Evolutionary conservation across 2,329 filamentous ascomycete species (phyloP).

Genomic region (Claviceps monticola): DNA sequence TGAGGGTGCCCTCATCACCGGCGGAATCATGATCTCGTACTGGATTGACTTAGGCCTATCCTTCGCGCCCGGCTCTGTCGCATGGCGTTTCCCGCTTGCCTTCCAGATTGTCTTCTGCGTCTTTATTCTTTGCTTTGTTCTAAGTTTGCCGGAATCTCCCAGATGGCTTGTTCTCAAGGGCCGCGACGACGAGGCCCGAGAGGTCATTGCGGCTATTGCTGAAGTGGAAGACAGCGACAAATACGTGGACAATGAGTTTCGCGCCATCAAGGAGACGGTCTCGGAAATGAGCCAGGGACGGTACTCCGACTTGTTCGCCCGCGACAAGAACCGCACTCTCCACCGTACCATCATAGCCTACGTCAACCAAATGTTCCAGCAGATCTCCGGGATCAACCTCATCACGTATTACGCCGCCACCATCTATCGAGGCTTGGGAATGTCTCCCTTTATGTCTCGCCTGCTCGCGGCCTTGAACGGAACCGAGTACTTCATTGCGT

Average conservation of each 20-base stretch:
- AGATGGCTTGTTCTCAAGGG: conserved; percentile 33
- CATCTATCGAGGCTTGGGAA: conserved; percentile 42
- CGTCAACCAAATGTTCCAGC: conserved; percentile 50
- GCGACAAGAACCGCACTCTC: conserved; percentile 41
- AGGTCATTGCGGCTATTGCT: conserved; percentile 38
- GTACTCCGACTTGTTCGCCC: conserved; percentile 43
- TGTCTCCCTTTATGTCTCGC: conserved; percentile 40
- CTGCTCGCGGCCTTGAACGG: conserved; percentile 34
- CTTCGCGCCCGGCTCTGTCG: conserved; percentile 27
- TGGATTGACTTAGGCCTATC: conserved; percentile 47
- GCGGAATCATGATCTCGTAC: conserved; percentile 43
- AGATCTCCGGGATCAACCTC: conserved; percentile 49
- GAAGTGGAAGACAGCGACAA: conserved; percentile 39
- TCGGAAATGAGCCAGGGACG: conserved; percentile 50
- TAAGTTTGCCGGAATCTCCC: conserved; percentile 40
- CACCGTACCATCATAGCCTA: conserved; percentile 48
- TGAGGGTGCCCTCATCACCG: conserved; percentile 43
- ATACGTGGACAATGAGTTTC: conserved; percentile 43
- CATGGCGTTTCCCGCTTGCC: conserved; percentile 46
- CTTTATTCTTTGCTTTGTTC: conserved; percentile 39
- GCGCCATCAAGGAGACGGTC: conserved; percentile 52
- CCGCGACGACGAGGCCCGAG: conserved; percentile 31
- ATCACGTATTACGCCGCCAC: conserved; percentile 49
- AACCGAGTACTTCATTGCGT: conserved; percentile 45
- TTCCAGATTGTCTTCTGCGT: conserved; percentile 43